These are phyloP conservation scores for Neoconidiobolus thromboides DNA, from an alignment of 371 early-diverging fungal genomes.

Conservation along the genomic window DNA sequence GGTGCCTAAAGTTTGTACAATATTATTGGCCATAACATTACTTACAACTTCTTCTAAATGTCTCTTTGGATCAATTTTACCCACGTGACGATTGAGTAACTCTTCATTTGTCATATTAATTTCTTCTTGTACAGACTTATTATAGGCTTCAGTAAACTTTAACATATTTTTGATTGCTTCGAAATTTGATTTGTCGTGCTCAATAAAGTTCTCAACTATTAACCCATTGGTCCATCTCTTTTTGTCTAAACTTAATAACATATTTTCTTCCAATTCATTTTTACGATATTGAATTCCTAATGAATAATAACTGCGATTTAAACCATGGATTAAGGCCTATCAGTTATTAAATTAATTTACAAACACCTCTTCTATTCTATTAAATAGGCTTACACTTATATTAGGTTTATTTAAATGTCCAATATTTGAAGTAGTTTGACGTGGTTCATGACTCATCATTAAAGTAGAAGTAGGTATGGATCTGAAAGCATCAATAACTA, in stretches of 20 bases:
- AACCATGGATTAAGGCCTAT: conserved; percentile 93
- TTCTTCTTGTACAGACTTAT: conserved; percentile 92
- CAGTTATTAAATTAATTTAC: neutral
- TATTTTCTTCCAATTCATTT: conserved; percentile 97
- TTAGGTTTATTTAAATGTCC: conserved; percentile 98
- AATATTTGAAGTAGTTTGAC: conserved; percentile 98
- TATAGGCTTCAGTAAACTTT: conserved; percentile 72
- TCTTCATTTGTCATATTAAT: conserved; percentile 83
- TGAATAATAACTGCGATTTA: conserved; percentile 99
- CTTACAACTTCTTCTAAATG: conserved; percentile 87
- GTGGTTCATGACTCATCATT: conserved; percentile 89
- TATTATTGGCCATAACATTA: conserved; percentile 77
- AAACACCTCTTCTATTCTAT: no score
- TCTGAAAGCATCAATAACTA: conserved; percentile 99
- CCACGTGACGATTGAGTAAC: conserved; percentile 90
- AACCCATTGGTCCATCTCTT: conserved; percentile 99
- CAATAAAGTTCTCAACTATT: conserved; percentile 60
- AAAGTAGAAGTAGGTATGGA: conserved; percentile 82
- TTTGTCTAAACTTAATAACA: conserved; percentile 97
- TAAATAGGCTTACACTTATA: conserved; percentile 39
- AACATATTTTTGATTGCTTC: conserved; percentile 73
- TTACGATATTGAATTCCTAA: conserved; percentile 98
- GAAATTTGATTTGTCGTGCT: conserved; percentile 65
- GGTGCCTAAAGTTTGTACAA: conserved; percentile 81
- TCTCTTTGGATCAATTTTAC: conserved; percentile 96